A percentile compares a stretch with the other conserved stretches of the same genome.
phyloP scores from a whole-genome alignment of 495 filamentous ascomycete genomes.

The Chaetomidium leptoderma region DNA sequence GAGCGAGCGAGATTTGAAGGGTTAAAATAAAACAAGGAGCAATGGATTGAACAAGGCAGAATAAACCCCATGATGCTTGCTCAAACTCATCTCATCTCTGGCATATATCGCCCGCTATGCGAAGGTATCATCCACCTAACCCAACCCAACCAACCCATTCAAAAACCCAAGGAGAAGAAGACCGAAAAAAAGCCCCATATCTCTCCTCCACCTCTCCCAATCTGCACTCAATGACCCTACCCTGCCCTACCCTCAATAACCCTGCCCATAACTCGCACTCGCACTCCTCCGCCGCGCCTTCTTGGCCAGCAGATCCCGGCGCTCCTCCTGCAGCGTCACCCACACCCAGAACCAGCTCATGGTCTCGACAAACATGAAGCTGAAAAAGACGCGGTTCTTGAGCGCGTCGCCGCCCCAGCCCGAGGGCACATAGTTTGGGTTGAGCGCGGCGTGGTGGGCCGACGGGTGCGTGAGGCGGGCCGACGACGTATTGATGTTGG shows the following conservation, averaged over 20 bases:
- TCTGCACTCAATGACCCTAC: not conserved
- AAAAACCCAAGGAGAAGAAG: slow-evolving; percentile 2
- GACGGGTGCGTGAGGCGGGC: slow-evolving; percentile 31
- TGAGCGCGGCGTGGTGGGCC: slow-evolving; percentile 13
- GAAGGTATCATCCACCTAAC: not conserved
- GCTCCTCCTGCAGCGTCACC: slow-evolving; percentile 52
- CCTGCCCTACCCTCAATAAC: not conserved
- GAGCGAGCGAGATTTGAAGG: no score
- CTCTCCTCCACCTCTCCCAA: no score
- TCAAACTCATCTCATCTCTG: not conserved
- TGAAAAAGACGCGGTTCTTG: slow-evolving; percentile 77
- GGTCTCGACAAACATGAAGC: slow-evolving; percentile 80
- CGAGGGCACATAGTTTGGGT: slow-evolving; percentile 27
- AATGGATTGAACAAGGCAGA: no score
- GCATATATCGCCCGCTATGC: not conserved
- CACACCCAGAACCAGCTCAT: slow-evolving; percentile 82
- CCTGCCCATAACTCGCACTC: not conserved
- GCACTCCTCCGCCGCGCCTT: slow-evolving; percentile 28
- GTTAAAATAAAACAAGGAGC: no score
- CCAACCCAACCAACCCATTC: not conserved
- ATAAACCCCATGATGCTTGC: no score
- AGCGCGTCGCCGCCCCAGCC: slow-evolving; percentile 53
- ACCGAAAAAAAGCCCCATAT: no score
- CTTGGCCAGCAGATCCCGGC: slow-evolving; percentile 33
- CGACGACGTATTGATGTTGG: slow-evolving; percentile 13